These are phyloP conservation scores for Hypericum perforatum DNA, from an alignment of 345 rosid species.

Conservation along the genomic window DNA sequence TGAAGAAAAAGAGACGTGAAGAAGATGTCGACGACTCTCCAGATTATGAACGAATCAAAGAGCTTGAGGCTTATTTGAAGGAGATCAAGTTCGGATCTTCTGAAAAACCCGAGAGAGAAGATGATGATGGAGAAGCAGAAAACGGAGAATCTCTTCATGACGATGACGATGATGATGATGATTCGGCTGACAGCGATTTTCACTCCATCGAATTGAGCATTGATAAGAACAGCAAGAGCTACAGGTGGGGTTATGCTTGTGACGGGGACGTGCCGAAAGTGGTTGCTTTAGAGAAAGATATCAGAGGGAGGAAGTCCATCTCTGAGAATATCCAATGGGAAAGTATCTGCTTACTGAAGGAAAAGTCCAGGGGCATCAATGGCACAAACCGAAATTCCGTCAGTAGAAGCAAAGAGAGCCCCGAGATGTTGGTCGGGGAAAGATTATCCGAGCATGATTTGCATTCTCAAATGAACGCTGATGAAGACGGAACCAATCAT, in stretches of 20 bases:
- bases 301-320: conserved; percentile 36
- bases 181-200: conserved; percentile 68
- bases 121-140: conserved; percentile 11
- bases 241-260: conserved; percentile 67
- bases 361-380: conserved; percentile 19
- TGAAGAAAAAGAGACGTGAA: conserved; percentile 22
- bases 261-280: conserved; percentile 25
- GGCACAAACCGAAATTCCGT: conserved; percentile 12
- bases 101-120: conserved; percentile 13
- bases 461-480: conserved; percentile 23
- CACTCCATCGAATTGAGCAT: conserved; percentile 88
- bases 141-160: conserved; percentile 25
- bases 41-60: conserved; percentile 31
- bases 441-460: conserved; percentile 22
- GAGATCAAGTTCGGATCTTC: conserved; percentile 18
- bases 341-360: conserved; percentile 35
- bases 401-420: conserved; percentile 28
- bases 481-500: conserved; percentile 33
- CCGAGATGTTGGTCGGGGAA: conserved; percentile 25
- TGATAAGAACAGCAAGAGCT: conserved; percentile 56
- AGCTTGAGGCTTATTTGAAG: conserved; percentile 47
- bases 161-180: conserved; percentile 31
- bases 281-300: conserved; percentile 30
- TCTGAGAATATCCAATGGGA: conserved; percentile 60
- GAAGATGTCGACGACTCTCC: conserved; percentile 31